Evolutionary conservation across 768 basidiomycete species (phyloP).

Genomic region (Amanita molliuscula): DNA sequence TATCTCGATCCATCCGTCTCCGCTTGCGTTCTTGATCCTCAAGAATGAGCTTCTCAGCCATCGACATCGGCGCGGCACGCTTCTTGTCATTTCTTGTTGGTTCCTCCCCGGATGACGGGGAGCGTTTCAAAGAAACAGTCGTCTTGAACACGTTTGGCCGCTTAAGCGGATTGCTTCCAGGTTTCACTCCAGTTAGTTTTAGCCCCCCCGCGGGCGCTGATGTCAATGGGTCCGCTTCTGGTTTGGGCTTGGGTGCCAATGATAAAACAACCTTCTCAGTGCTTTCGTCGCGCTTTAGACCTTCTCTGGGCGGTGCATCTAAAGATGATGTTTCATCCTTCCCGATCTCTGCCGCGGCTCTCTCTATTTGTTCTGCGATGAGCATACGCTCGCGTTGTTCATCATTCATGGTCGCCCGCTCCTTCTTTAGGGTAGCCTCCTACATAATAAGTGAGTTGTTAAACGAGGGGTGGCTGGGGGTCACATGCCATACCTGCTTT

Average conservation of each 20-base stretch:
- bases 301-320: conserved; percentile 33
- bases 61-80: conserved; percentile 58
- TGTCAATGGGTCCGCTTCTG: conserved; percentile 19
- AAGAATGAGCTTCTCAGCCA: conserved; percentile 75
- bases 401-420: conserved; percentile 83
- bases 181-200: conserved; percentile 58
- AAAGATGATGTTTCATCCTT: conserved; percentile 21
- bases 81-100: conserved; percentile 55
- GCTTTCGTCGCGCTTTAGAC: conserved; percentile 62
- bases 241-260: conserved; percentile 45
- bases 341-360: conserved; percentile 49
- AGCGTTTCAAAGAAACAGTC: conserved; percentile 17
- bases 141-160: conserved; percentile 68
- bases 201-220: conserved; percentile 30
- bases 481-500: conserved; percentile 53
- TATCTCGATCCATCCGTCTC: conserved; percentile 56
- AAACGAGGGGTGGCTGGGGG: neutral
- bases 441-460: conserved; percentile 18
- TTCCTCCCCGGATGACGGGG: conserved; percentile 20
- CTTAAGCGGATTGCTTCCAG: conserved; percentile 54
- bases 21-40: conserved; percentile 91
- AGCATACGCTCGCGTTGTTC: conserved; percentile 88
- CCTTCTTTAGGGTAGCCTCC: conserved; percentile 87
- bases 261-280: conserved; percentile 70
- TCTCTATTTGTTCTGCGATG: conserved; percentile 89